phyloP scores from a whole-genome alignment of 106 monocot species.

The Dioscorea zingiberensis region DNA sequence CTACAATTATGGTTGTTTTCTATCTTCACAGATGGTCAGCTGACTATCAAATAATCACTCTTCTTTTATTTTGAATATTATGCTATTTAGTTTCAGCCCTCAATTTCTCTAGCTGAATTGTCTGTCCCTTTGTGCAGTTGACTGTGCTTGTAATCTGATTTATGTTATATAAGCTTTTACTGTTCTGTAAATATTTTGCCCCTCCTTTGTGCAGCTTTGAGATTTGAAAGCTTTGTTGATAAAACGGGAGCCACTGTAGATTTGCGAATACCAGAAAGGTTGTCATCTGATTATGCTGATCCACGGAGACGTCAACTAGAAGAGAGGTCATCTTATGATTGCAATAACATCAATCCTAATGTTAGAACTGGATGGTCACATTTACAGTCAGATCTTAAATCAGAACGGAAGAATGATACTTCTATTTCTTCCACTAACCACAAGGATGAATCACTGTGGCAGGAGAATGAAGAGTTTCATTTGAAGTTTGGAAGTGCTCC shows the following conservation, averaged over 20 bases:
- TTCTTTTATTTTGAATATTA: too few species aligned
- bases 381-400: constrained; percentile 27
- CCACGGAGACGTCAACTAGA: constrained; percentile 41
- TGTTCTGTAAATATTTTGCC: too few species aligned
- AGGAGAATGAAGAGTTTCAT: constrained; percentile 16
- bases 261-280: constrained; percentile 20
- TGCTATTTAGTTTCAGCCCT: too few species aligned
- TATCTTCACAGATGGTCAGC: too few species aligned
- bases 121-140: too few species aligned
- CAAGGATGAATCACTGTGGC: constrained; percentile 21
- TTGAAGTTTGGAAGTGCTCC: constrained; percentile 21
- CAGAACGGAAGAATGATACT: constrained; percentile 9
- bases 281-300: constrained; percentile 14
- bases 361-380: constrained; percentile 19
- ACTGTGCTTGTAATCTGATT: too few species aligned
- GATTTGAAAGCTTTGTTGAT: constrained; percentile 8
- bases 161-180: too few species aligned
- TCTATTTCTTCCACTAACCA: constrained; percentile 17
- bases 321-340: constrained; percentile 27
- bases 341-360: constrained; percentile 9
- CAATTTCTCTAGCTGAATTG: too few species aligned
- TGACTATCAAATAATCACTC: too few species aligned
- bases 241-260: constrained; percentile 23
- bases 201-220: constrained; percentile 18
- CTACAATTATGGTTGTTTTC: too few species aligned